Evolutionary conservation across 2,329 filamentous ascomycete species (phyloP), one percentile per base, ranked within the genome.

Genomic region (Penicillium hesseltinei): DNA sequence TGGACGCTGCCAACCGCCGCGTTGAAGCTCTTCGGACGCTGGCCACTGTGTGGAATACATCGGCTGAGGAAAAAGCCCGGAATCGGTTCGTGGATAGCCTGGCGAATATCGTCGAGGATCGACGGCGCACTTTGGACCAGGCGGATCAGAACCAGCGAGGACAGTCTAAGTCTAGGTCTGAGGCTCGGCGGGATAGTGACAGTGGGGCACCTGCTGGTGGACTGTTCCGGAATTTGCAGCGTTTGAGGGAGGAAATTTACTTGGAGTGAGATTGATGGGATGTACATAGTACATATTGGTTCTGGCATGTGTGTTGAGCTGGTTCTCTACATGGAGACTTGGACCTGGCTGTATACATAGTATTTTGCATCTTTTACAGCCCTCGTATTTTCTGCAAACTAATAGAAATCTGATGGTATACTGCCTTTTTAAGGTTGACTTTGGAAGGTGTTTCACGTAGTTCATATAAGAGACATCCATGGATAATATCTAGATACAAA

Each of bases 21-120:
- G 87, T 97, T 15, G 88, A 91, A 68, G 86, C 90, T 69, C 80
- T 97, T 55, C 88, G 91, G 68, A 83, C 87, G 61, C 76, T 97
- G 62, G 85, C 86, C 4, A 77, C 77, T n/a, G 87, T 99, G 23
- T 99, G 94, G 92, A 93, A 89, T 72, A 92, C 92, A n/a, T 97
- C 94, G 2, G 89, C 90, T 0, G 94, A 99, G 77, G 94, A 97
- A 73, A 95, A 90, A 75, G 91, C 91, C 6, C 81, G 94, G 52
- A 78, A 78, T 10, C 89, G 85, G 68, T 92, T 97, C 71, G 87
- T 99, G 19, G 93, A 97, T 62, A 82, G 83, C 51, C 73, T 99
- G 66, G 86, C 87, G 35, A 91, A 87, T 78, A 82, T 91, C 75
- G 90, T 96, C 1, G 92, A 97, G 69, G 93, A 97, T 25, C 79